Conservation (phyloP, 2,329 filamentous ascomycete genomes). For the Aspergillus sp. region DNA sequence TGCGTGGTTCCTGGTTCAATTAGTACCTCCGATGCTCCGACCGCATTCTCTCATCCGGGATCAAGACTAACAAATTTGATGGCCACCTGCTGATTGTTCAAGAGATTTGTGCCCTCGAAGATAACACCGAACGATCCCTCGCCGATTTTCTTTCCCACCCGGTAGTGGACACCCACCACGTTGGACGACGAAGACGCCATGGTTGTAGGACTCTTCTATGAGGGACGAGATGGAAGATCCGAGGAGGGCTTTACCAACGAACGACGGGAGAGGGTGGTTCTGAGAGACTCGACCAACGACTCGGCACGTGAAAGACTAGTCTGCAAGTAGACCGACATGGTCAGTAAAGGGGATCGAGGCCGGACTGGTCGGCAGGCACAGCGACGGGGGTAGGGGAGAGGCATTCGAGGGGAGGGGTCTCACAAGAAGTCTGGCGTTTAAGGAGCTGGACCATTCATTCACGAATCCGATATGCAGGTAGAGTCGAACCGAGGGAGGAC, state of each 20-base stretch:
- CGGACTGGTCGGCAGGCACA: background rate
- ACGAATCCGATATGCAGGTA: slow-evolving; percentile 5
- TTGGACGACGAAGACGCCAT: slow-evolving; percentile 93
- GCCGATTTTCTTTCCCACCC: slow-evolving; percentile 98
- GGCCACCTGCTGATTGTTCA: slow-evolving; percentile 98
- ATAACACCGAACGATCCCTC: slow-evolving; percentile 98
- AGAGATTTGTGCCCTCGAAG: slow-evolving; percentile 95
- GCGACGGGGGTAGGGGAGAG: background rate
- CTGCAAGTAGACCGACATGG: slow-evolving; percentile 5
- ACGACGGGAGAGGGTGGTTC: slow-evolving; percentile 8
- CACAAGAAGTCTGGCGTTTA: slow-evolving; percentile 17
- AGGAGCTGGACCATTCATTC: slow-evolving; percentile 22
- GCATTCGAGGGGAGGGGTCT: slow-evolving; percentile 3
- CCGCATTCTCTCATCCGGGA: slow-evolving; percentile 1
- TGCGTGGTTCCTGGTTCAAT: slow-evolving; percentile 79
- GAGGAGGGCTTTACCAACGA: slow-evolving; percentile 14
- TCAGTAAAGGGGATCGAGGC: slow-evolving; percentile 10
- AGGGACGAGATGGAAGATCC: background rate
- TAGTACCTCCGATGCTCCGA: slow-evolving; percentile 14
- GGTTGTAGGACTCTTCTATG: slow-evolving; percentile 4
- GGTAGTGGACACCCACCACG: slow-evolving; percentile 97
- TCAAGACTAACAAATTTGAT: slow-evolving; percentile 93
- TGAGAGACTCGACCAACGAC: slow-evolving; percentile 15
- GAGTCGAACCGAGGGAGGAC: slow-evolving; percentile 1
- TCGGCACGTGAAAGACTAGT: slow-evolving; percentile 21